Evolutionary conservation across 306 rosid genomes (phyloP), one percentile per base, ranked within the genome.

Genomic region (Lathyrus oleraceus): DNA sequence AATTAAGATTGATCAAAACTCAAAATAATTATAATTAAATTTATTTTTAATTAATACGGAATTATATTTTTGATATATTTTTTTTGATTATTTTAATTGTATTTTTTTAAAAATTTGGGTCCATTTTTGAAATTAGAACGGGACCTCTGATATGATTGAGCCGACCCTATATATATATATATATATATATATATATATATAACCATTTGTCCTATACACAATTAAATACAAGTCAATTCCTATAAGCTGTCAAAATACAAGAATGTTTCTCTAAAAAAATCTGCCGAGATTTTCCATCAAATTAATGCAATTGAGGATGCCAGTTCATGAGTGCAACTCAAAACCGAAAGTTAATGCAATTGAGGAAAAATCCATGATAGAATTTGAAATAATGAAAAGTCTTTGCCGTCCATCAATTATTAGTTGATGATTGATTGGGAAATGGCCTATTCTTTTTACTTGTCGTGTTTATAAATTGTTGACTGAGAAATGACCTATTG

Each of bases 371-470:
- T 20, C 69, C 15, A 61, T 19, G 61, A 19, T 25, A n/a, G 12
- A 32, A 44, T 14, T 61, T 72, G 42, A 58, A 72, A 48, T 48
- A 20, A 30, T 30, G 21, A 28, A 21, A 61, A 63, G 57, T 73
- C 71, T 12, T 38, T 63, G 57, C 19, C 70, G 44, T 73, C 14
- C 70, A 72, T 19, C 61, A 72, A 12, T 48, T 44, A 70, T 17
- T 28, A 8, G 53, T 54, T 54, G 56, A 70, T 56, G 36, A 56
- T 25, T 56, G 61, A 56, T 52, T 10, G 28, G 10, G 27, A 45
- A 45, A 15, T 13, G 7, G 35, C 7, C 7, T 30, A 30, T 32
- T 6, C 1, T 6, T 32, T 35, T 35, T 35, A 10, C 10, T 35
- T 35, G 10, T 32, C 38, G 38, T 35, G 7, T 35, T 35, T 5